phyloP scores from a whole-genome alignment of 2,329 filamentous ascomycete genomes.

The Zalaria obscura region DNA sequence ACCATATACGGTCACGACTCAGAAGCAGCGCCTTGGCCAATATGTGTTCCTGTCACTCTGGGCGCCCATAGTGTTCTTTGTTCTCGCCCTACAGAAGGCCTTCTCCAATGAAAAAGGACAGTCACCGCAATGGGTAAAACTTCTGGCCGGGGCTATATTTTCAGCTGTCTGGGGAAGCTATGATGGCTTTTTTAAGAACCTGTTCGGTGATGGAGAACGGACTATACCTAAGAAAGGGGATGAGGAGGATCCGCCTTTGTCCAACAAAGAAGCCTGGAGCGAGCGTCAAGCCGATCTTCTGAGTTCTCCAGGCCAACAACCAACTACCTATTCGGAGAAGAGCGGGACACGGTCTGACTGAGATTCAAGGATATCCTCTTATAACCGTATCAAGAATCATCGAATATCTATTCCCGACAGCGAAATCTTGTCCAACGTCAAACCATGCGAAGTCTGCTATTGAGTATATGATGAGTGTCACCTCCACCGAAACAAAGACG shows the following conservation, averaged over 20 bases:
- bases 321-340: too few species aligned
- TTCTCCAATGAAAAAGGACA: conserved; percentile 53
- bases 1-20: conserved; percentile 55
- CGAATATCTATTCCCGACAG: too few species aligned
- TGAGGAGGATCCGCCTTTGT: not conserved
- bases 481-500: too few species aligned
- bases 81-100: conserved; percentile 34
- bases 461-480: too few species aligned
- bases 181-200: conserved; percentile 45
- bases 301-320: too few species aligned
- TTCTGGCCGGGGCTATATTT: conserved; percentile 38
- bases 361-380: too few species aligned
- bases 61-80: conserved; percentile 40
- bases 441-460: too few species aligned
- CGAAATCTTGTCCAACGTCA: too few species aligned
- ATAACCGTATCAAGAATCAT: too few species aligned
- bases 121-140: conserved; percentile 52
- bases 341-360: too few species aligned
- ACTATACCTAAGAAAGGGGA: conserved; percentile 23
- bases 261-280: not conserved
- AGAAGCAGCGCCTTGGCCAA: conserved; percentile 51
- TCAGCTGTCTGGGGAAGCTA: conserved; percentile 49
- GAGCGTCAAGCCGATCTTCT: too few species aligned
- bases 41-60: conserved; percentile 47
- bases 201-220: conserved; percentile 81